phyloP scores from a whole-genome alignment of 2,329 filamentous ascomycete species.

The Chrysosphaeria jannelii region DNA sequence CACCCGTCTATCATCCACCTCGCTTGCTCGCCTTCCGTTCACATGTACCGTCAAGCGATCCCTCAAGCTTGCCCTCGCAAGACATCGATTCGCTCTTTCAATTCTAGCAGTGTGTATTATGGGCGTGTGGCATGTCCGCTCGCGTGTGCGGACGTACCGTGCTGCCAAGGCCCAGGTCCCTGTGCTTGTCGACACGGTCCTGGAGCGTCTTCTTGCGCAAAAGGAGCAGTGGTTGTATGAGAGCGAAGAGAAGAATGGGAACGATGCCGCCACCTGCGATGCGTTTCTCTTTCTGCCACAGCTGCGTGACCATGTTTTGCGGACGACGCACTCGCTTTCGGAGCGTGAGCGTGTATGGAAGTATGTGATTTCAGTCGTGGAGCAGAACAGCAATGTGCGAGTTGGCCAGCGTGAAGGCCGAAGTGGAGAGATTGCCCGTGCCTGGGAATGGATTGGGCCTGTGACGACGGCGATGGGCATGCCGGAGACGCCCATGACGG shows the following conservation, averaged over 20 bases:
- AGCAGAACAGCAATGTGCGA: slow-evolving; percentile 78
- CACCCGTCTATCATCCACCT: slow-evolving; percentile 48
- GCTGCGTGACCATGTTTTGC: slow-evolving; percentile 66
- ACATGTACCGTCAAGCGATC: slow-evolving; percentile 50
- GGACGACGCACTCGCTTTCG: slow-evolving; percentile 46
- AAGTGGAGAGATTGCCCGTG: slow-evolving; percentile 32
- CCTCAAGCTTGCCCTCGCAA: slow-evolving; percentile 50
- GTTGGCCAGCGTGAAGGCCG: slow-evolving; percentile 36
- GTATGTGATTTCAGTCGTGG: slow-evolving; percentile 55
- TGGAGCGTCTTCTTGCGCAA: slow-evolving; percentile 55
- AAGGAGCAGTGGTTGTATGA: slow-evolving; percentile 42
- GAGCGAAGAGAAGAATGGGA: slow-evolving; percentile 8
- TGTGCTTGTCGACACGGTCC: slow-evolving; percentile 50
- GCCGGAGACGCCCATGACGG: slow-evolving; percentile 1
- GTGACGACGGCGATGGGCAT: slow-evolving; percentile 12
- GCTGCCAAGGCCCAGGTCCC: slow-evolving; percentile 47
- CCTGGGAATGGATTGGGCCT: slow-evolving; percentile 41
- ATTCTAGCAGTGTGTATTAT: slow-evolving; percentile 21
- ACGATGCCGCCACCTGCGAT: slow-evolving; percentile 28
- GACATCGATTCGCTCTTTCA: slow-evolving; percentile 66
- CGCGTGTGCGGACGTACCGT: slow-evolving; percentile 28
- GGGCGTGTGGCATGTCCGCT: slow-evolving; percentile 28
- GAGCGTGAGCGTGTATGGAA: slow-evolving; percentile 63
- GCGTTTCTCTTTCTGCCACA: slow-evolving; percentile 68
- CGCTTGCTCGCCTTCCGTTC: slow-evolving; percentile 77